A percentile compares a stretch with the other conserved stretches of the same genome.
phyloP scores from a whole-genome alignment of 2,329 filamentous ascomycete species.

The Colletotrichum tanaceti region DNA sequence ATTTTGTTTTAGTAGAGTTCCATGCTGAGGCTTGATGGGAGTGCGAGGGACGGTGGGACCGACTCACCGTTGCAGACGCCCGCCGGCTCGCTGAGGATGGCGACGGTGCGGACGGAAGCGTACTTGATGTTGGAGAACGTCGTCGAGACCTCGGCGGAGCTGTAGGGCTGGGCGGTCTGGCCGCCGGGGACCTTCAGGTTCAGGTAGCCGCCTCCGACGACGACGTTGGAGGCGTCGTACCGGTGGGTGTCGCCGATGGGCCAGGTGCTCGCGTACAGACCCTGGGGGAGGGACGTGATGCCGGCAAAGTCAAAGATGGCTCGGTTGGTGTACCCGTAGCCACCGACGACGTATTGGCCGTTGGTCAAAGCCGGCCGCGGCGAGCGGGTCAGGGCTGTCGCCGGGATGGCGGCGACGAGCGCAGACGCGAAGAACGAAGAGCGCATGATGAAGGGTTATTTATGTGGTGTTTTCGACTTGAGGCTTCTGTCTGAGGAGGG shows the following conservation, averaged over 20 bases:
- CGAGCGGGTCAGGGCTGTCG: conserved; percentile 15
- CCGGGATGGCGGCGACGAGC: conserved; percentile 3
- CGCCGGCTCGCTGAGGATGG: conserved; percentile 46
- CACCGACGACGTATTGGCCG: conserved; percentile 44
- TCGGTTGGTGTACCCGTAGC: conserved; percentile 43
- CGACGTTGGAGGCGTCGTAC: conserved; percentile 41
- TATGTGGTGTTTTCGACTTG: background rate
- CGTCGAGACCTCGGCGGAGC: conserved; percentile 44
- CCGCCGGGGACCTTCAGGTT: conserved; percentile 46
- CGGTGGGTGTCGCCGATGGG: conserved; percentile 26
- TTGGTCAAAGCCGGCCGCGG: conserved; percentile 19
- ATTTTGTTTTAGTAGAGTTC: too few species aligned
- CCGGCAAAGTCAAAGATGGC: conserved; percentile 42
- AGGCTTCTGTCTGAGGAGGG: background rate
- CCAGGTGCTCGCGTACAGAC: conserved; percentile 45
- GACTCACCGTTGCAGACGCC: conserved; percentile 50
- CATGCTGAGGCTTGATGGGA: too few species aligned
- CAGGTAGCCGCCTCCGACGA: conserved; percentile 46
- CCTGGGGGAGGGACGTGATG: conserved; percentile 42
- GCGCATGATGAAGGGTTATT: conserved; percentile 7
- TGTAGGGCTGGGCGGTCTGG: conserved; percentile 45
- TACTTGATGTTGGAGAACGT: conserved; percentile 46
- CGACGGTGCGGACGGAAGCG: conserved; percentile 47
- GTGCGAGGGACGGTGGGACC: too few species aligned
- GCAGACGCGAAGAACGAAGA: conserved; percentile 7